These are phyloP conservation scores for Asterophora parasitica DNA, from an alignment of 768 basidiomycete species.

Conservation along the genomic window DNA sequence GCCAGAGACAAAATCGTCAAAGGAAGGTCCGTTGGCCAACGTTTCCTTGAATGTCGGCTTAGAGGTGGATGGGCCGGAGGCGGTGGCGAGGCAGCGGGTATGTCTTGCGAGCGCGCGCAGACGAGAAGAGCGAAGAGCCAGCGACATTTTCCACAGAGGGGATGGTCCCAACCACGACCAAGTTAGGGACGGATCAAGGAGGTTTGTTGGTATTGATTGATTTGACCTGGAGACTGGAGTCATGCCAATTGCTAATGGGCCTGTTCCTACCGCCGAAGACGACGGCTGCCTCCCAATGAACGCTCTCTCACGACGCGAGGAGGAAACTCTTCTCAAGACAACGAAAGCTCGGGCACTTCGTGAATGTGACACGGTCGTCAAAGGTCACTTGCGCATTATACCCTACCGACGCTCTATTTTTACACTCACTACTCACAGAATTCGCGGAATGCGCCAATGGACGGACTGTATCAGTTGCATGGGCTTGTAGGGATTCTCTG, in stretches of 20 bases:
- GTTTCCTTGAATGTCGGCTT: conserved; percentile 44
- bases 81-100: conserved; percentile 43
- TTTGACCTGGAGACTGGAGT: background rate
- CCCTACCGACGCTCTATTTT: background rate
- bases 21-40: conserved; percentile 62
- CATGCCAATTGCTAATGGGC: background rate
- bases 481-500: conserved; percentile 73
- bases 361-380: conserved; percentile 72
- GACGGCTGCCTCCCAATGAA: no score
- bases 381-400: conserved; percentile 40
- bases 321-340: conserved; percentile 78
- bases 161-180: background rate
- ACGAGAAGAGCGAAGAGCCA: conserved; percentile 6
- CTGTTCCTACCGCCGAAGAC: background rate
- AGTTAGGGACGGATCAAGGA: no score
- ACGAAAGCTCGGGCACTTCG: conserved; percentile 76
- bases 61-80: conserved; percentile 31
- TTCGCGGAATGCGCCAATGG: conserved; percentile 84
- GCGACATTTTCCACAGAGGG: conserved; percentile 4
- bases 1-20: conserved; percentile 80
- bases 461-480: conserved; percentile 78
- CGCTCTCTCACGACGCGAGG: conserved; percentile 81
- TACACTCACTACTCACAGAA: conserved; percentile 37
- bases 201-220: background rate
- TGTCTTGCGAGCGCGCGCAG: conserved; percentile 18